Conservation (phyloP, 2,329 filamentous ascomycete species). For the Neonectria punicea region DNA sequence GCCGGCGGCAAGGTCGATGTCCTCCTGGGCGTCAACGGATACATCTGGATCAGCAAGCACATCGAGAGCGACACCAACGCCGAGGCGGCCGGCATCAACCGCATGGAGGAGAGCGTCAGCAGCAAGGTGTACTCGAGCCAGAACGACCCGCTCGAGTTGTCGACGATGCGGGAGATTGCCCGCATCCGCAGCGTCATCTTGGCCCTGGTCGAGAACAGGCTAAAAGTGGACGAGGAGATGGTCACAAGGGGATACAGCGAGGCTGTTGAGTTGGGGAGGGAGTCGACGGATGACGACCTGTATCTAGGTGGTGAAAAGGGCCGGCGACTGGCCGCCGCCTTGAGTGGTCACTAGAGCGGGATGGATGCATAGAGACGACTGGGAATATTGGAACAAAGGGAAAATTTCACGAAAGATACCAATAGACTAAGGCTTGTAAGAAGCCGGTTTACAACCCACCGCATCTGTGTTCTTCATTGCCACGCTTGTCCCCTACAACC, state of each 20-base stretch:
- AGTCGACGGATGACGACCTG: constrained; percentile 67
- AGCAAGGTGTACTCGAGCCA: constrained; percentile 92
- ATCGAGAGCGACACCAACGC: constrained; percentile 66
- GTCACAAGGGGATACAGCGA: constrained; percentile 85
- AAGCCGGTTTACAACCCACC: constrained; percentile 4
- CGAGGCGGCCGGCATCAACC: constrained; percentile 73
- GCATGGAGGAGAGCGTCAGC: constrained; percentile 87
- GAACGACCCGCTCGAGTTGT: constrained; percentile 83
- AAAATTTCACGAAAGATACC: constrained; percentile 34
- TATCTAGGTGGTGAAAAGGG: constrained; percentile 70
- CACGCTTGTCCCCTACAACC: background rate
- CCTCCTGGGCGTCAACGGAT: constrained; percentile 93
- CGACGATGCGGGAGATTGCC: constrained; percentile 88
- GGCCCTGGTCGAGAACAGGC: constrained; percentile 82
- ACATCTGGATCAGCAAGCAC: constrained; percentile 94
- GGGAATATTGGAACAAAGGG: constrained; percentile 8
- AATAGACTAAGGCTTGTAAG: constrained; percentile 18
- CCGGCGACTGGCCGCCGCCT: constrained; percentile 58
- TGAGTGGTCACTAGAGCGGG: constrained; percentile 40
- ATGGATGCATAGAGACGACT: constrained; percentile 1
- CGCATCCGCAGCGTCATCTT: constrained; percentile 83
- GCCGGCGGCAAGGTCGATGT: constrained; percentile 79
- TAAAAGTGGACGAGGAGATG: constrained; percentile 90
- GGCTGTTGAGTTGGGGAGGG: constrained; percentile 77
- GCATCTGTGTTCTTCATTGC: background rate